phyloP scores from a whole-genome alignment of 345 rosid genomes.

The Hibiscus syriacus region DNA sequence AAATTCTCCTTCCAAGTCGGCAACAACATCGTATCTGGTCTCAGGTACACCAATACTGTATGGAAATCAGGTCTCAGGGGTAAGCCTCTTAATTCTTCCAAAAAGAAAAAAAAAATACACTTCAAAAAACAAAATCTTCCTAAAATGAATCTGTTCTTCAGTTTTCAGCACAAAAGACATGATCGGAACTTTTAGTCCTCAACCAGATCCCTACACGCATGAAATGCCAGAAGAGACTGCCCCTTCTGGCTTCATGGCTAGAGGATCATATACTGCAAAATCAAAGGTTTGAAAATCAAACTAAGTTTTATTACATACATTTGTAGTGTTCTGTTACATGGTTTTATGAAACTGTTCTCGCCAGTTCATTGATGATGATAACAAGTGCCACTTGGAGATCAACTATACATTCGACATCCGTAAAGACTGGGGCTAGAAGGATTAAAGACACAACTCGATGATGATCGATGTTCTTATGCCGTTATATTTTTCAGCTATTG shows the following conservation, averaged over 20 bases:
- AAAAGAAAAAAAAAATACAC: too few relatives aligned
- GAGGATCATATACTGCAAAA: slow-evolving; percentile 72
- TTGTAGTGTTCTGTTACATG: background rate
- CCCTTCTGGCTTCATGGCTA: slow-evolving; percentile 67
- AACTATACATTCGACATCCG: slow-evolving; percentile 66
- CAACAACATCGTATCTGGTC: slow-evolving; percentile 24
- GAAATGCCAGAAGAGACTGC: slow-evolving; percentile 62
- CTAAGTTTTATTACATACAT: background rate
- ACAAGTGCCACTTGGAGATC: slow-evolving; percentile 69
- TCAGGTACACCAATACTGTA: slow-evolving; percentile 66
- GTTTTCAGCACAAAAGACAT: slow-evolving; percentile 66
- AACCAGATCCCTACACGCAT: slow-evolving; percentile 53
- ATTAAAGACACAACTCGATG: background rate
- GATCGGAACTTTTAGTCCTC: slow-evolving; percentile 82
- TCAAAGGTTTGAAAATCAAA: slow-evolving; percentile 44
- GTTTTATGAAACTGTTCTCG: background rate
- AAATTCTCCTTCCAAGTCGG: slow-evolving; percentile 48
- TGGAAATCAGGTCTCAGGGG: slow-evolving; percentile 68
- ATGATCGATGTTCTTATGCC: background rate
- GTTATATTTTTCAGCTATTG: background rate
- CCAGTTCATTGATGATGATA: background rate
- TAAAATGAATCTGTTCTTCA: slow-evolving; percentile 14
- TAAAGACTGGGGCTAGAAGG: slow-evolving; percentile 49
- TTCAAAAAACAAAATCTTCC: background rate
- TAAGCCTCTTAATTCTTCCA: slow-evolving; percentile 17